Evolutionary conservation across 2,329 filamentous ascomycete genomes (phyloP), one percentile per base, ranked within the genome.

Genomic region (Talaromyces piceae): DNA sequence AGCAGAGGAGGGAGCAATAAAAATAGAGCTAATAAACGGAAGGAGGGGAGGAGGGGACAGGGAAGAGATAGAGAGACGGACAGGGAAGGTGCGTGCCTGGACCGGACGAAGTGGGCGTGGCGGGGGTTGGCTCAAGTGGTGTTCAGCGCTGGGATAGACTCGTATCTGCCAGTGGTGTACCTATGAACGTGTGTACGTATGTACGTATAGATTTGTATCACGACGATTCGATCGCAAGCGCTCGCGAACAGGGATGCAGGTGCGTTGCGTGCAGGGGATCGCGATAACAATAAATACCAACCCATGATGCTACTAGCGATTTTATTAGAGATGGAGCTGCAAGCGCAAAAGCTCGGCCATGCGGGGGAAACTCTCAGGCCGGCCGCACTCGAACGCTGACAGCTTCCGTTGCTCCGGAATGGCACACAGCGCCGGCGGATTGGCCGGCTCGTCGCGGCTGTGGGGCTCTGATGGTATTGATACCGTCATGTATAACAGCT

Each of bases 381-480:
- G 1, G n/a, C 16, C 28, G 11, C 6, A n/a, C 13, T n/a, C 12
- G 12, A 23, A 3, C 12, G 39, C 28, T 41, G 39, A 49, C 13
- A 39, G 41, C 48, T 50, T 50, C 48, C 48, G 28, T 50, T 50
- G 43, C 27, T 20, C 48, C 48, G 48, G 48, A 43, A 6, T 11
- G 3, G 47, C 16, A 18, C 18, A 23, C 47, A 25, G 11, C 23
- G 39, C 39, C 23, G 8, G 39, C 20, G 23, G 20, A 43, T 43
- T 43, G 39, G 39, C 9, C 13, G 11, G 5, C 6, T 22, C 8
- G 1, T 4, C 13, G 20, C 5, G 13, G n/a, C 20, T 20, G 33
- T 13, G 33, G 33, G 33, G n/a, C 33, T 18, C n/a, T 43, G 0
- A 12, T 5, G 20, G 39, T 43, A 43, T 43, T 43, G 20, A 25